Evolutionary conservation across 192 early-diverging fungal species (phyloP), one percentile per base, ranked within the genome.

Genomic region (Backusella psychrophila): DNA sequence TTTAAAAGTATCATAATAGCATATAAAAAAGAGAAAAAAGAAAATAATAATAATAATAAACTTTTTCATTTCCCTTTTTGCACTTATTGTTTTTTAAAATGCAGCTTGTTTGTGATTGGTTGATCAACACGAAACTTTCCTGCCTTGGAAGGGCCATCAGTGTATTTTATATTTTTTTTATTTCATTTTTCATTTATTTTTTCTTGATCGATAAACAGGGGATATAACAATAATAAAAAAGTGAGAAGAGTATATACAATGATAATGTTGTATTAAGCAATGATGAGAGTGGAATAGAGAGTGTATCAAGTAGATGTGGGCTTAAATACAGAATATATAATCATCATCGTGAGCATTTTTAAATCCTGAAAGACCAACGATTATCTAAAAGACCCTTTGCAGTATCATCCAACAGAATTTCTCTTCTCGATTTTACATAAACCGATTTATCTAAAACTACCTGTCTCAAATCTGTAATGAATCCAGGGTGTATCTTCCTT

Each of bases 391-490:
- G 85, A 3, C 98, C 97, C 70, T 89, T 85, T n/a, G 93, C 90
- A 14, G 97, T 99, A 79, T 99, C 98, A 56, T 88, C 89, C 19
- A 99, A 83, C 36, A 99, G 80, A 65, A 98, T 91, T 74, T 99
- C 94, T 73, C 96, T 86, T 75, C 98, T 88, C 39, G 86, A 79
- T 69, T 87, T 88, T n/a, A 98, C 96, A 77, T 99, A 99, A 5
- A 93, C 93, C 65, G 90, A 94, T 87, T 98, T 98, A 83, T 98
- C 94, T 63, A 99, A 87, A 17, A 99, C 94, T 75, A 90, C 85
- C 82, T 96, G 92, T 78, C 93, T 90, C 81, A 97, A 80, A 56
- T 94, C 91, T 11, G 89, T 82, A 81, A 97, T 94, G 56, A 89
- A 89, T 73, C 90, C 88, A 74, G 88, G 81, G 77, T 91, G 85